Evolutionary conservation across 805 yeast genomes (phyloP), one percentile per base, ranked within the genome.

Genomic region (Ogataea paraovalis): DNA sequence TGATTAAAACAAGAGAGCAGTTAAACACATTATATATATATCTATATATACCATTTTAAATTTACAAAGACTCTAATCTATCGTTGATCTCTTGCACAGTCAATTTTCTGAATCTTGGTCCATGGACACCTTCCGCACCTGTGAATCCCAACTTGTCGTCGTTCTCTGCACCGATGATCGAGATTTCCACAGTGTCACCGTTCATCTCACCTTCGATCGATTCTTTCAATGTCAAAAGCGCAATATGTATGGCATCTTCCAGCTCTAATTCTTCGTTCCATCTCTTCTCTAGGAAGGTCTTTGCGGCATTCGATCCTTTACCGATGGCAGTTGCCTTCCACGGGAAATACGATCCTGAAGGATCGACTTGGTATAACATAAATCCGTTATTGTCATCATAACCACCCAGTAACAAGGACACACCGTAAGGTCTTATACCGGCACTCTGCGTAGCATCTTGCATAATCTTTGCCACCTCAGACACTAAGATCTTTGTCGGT

Each of bases 271-370:
- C 96, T 55, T 90, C 96, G 65, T 91, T 92, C 97, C 98, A 94
- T 71, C 99, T 83, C 72, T 94, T 94, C 68, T 94, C 99, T 63
- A 94, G 72, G 60, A 94, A 94, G 1, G 98, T 92, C 74, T 95
- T 94, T 32, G 98, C 99, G n/a, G 96, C 88, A 39, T 82, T 82
- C 3, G 97, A 83, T 22, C 97, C 96, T 65, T 90, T 91, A 54
- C 99, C 99, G 59, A 94, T 94, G 21, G 99, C 98, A 3, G 99
- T 92, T 34, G 99, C 99, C 70, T 92, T 94, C 99, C 99, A 94
- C 9, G 99, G 98, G 77, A 88, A 94, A 67, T 85, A 94, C 37
- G 97, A 83, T 9, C 99, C 99, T 3, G 96, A 86, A 4, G 99
- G 99, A 71, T 94, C 99, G 42, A 94, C 96, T 70, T 94, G 99